Evolutionary conservation across 2,329 filamentous ascomycete species (phyloP).

Genomic region (Sclerotinia borealis): DNA sequence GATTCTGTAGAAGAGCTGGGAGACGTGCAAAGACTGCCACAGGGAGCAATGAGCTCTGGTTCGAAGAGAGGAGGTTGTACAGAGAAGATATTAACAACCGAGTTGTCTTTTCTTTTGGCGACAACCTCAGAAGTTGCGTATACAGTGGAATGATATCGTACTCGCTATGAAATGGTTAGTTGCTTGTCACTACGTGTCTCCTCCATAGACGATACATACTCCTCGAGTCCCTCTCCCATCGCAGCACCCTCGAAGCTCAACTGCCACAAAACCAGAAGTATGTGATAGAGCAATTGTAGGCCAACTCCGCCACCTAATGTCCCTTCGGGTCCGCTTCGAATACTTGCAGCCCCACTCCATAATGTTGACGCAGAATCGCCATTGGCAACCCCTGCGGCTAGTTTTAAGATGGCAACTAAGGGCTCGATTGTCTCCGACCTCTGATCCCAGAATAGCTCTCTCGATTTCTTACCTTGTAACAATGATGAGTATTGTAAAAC

Average conservation of each 20-base stretch:
- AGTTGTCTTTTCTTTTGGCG: conserved; percentile 97
- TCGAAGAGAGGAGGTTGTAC: conserved; percentile 70
- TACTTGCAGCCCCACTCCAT: conserved; percentile 50
- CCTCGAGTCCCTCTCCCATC: conserved; percentile 70
- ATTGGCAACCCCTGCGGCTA: conserved; percentile 69
- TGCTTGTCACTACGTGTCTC: neutral
- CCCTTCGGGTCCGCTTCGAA: conserved; percentile 56
- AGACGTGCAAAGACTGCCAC: conserved; percentile 81
- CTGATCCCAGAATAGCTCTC: conserved; percentile 87
- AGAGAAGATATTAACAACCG: conserved; percentile 84
- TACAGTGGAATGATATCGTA: conserved; percentile 90
- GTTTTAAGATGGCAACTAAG: conserved; percentile 73
- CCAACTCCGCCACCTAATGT: conserved; percentile 75
- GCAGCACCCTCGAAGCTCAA: conserved; percentile 84
- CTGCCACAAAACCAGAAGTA: conserved; percentile 92
- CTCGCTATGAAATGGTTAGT: conserved; percentile 54
- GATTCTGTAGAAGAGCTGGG: conserved; percentile 58
- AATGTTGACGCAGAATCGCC: conserved; percentile 53
- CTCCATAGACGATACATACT: conserved; percentile 49
- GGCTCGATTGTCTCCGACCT: conserved; percentile 78
- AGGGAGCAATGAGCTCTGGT: conserved; percentile 70
- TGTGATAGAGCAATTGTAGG: conserved; percentile 88
- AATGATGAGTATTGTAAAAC: conserved; percentile 86
- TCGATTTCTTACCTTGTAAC: conserved; percentile 66
- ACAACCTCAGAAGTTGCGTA: conserved; percentile 84